Evolutionary conservation across 495 filamentous ascomycete genomes (phyloP), one percentile per base, ranked within the genome.

Genomic region (Penicillium desertorum): DNA sequence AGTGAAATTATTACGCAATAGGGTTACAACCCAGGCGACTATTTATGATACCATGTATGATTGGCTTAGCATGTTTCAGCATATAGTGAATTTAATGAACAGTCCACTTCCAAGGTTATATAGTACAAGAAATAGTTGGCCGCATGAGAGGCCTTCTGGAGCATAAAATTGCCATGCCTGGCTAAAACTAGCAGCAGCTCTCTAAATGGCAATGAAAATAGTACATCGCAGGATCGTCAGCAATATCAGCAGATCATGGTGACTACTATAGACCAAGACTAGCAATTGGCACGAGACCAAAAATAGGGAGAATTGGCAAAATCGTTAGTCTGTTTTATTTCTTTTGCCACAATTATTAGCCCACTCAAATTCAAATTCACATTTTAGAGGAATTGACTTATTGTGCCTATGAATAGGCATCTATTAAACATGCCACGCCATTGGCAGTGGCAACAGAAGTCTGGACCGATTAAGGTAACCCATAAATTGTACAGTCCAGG

Each of bases 1-100:
- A 62, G 30, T 62, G 45, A 62, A 45, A 46, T 19, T 10, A 56
- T 45, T 10, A 23, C n/a, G 49, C 4, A 12, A 25, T 42, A 16
- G 29, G 5, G n/a, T 12, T 16, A 43, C 12, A 22, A 39, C 36
- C 36, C 7, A 17, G 16, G 36, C 6, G 16, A 9, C 29, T 25
- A 5, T 30, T 17, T 17, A 42, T 51, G 3, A 34, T 42, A 19
- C 17, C n/a, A 37, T 29, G 32, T n/a, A 20, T 49, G 14, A 36
- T 57, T 29, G 19, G 44, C 27, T 44, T 51, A 20, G 47, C 36
- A 34, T 20, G 32, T 55, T 55, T 29, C 2, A 37, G 25, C n/a
- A 11, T 17, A 17, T 39, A 39, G 5, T 9, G 16, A 17, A 39
- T 39, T 17, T 39, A 39, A 39, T 39, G 8, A 7, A 6, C n/a